These are phyloP conservation scores for Yamadazyma kanchanaburiensis DNA, from an alignment of 1,139 yeast genomes.

Conservation along the genomic window DNA sequence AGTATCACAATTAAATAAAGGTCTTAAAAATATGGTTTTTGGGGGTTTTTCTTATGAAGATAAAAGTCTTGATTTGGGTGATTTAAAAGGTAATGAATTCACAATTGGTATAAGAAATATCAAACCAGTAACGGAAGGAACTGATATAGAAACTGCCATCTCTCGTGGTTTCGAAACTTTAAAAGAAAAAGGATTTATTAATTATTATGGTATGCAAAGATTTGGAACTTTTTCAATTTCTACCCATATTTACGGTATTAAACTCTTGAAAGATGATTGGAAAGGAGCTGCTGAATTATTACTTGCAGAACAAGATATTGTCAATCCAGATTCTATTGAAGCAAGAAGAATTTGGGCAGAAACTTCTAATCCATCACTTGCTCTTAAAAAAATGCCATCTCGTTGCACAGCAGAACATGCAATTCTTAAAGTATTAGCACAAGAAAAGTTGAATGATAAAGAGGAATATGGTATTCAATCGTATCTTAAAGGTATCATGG, in stretches of 20 bases:
- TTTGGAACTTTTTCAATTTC: constrained; percentile 94
- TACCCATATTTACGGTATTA: constrained; percentile 81
- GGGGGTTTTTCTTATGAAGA: constrained; percentile 77
- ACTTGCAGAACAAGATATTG: constrained; percentile 80
- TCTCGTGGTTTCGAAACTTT: constrained; percentile 56
- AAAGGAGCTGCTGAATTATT: constrained; percentile 73
- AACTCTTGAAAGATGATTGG: constrained; percentile 72
- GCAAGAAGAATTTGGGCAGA: constrained; percentile 82
- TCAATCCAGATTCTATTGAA: constrained; percentile 76
- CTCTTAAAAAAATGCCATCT: constrained; percentile 77
- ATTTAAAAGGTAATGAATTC: constrained; percentile 84
- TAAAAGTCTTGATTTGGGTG: constrained; percentile 69
- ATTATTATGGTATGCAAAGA: constrained; percentile 95
- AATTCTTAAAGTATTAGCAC: constrained; percentile 57
- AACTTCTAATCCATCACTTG: constrained; percentile 60
- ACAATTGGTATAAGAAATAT: constrained; percentile 79
- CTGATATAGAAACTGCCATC: constrained; percentile 41
- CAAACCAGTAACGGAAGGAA: constrained; percentile 24
- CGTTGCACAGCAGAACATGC: constrained; percentile 83
- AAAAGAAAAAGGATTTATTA: constrained; percentile 72
- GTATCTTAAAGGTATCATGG: constrained; percentile 78
- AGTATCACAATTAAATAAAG: constrained; percentile 70
- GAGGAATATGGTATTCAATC: constrained; percentile 47
- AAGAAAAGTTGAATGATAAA: constrained; percentile 40
- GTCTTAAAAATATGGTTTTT: constrained; percentile 66